These are phyloP conservation scores for Cyberlindnera mississippiensis DNA, from an alignment of 805 yeast species.

Conservation along the genomic window DNA sequence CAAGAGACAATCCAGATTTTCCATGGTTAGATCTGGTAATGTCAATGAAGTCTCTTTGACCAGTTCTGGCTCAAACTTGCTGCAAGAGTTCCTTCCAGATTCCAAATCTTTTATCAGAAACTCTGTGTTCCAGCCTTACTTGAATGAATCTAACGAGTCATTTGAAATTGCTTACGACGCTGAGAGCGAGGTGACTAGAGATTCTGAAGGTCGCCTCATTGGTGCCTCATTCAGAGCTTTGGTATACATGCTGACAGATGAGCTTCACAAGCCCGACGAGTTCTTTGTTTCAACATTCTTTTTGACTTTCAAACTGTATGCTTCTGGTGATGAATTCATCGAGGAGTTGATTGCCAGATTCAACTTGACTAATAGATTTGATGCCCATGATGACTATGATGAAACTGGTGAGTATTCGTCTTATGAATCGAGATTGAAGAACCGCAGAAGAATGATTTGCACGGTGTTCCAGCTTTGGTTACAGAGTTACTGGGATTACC, in stretches of 20 bases:
- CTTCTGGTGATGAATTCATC: conserved; percentile 60
- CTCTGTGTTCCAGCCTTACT: conserved; percentile 35
- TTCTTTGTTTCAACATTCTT: conserved; percentile 72
- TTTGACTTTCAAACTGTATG: conserved; percentile 69
- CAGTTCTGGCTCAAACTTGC: conserved; percentile 30
- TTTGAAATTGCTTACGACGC: conserved; percentile 16
- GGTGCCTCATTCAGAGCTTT: conserved; percentile 74
- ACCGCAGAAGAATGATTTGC: conserved; percentile 63
- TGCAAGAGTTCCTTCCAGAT: conserved; percentile 34
- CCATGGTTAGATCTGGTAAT: conserved; percentile 32
- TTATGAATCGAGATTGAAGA: conserved; percentile 37
- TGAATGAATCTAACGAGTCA: conserved; percentile 26
- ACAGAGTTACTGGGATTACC: conserved; percentile 82
- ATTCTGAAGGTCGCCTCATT: conserved; percentile 46
- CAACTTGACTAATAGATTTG: conserved; percentile 42
- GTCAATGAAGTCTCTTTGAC: conserved; percentile 20
- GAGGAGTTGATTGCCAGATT: conserved; percentile 66
- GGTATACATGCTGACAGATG: conserved; percentile 64
- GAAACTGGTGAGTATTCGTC: conserved; percentile 37
- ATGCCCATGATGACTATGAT: conserved; percentile 30
- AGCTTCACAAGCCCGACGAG: conserved; percentile 55
- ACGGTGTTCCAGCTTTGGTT: conserved; percentile 78
- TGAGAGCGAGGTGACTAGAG: conserved; percentile 47
- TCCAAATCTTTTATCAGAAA: conserved; percentile 33
- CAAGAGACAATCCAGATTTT: conserved; percentile 32